A percentile compares a stretch with the other conserved stretches of the same genome.
Conservation (phyloP, 495 filamentous ascomycete genomes). For the Cercophora newfieldiana region DNA sequence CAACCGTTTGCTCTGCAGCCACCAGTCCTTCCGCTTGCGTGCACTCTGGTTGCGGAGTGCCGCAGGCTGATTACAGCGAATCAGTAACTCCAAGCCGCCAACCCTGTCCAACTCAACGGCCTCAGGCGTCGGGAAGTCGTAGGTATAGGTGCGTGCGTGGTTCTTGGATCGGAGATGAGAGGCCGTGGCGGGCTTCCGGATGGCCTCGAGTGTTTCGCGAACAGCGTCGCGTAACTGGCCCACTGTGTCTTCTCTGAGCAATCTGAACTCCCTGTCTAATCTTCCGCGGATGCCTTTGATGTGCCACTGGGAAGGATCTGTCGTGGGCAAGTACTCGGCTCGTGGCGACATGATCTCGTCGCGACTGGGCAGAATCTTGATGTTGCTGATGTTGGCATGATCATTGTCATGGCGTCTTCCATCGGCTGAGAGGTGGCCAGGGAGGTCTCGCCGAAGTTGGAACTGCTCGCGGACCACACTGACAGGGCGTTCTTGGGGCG, state of each 20-base stretch:
- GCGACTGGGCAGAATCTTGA: conserved; percentile 63
- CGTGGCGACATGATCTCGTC: conserved; percentile 58
- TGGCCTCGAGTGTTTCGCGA: conserved; percentile 37
- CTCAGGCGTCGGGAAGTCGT: conserved; percentile 40
- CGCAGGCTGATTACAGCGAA: conserved; percentile 58
- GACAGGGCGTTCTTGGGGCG: neutral
- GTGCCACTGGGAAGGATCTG: conserved; percentile 53
- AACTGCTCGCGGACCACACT: conserved; percentile 34
- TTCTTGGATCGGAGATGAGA: conserved; percentile 18
- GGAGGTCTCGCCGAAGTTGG: conserved; percentile 46
- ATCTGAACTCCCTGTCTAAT: conserved; percentile 69
- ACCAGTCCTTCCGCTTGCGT: conserved; percentile 57
- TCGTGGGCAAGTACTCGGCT: conserved; percentile 61
- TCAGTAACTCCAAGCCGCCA: conserved; percentile 55
- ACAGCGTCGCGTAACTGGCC: conserved; percentile 63
- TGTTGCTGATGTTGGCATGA: conserved; percentile 55
- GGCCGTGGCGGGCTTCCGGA: conserved; percentile 15
- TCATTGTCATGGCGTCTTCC: conserved; percentile 71
- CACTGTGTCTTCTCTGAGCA: conserved; percentile 65
- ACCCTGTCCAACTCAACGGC: conserved; percentile 45
- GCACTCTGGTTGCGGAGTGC: conserved; percentile 27
- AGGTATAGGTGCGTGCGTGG: conserved; percentile 37
- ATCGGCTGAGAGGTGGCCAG: conserved; percentile 52
- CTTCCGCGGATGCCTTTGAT: conserved; percentile 58
- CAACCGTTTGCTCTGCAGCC: conserved; percentile 57